These are phyloP conservation scores for Berberis thunbergii DNA, from an alignment of 164 flowering plant genomes.

Conservation along the genomic window DNA sequence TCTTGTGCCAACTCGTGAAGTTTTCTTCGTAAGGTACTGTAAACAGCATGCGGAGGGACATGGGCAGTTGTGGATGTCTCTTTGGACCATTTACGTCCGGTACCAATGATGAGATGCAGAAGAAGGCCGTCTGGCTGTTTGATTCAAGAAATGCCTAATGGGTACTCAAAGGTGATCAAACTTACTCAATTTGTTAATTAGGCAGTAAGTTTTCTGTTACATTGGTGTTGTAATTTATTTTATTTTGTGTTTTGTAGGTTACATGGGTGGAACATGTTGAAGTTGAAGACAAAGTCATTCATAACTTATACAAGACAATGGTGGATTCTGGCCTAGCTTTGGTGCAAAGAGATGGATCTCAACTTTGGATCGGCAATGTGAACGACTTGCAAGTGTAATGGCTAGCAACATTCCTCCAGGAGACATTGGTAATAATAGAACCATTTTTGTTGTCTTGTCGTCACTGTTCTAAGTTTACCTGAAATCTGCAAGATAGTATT, in stretches of 20 bases:
- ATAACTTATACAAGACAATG: conserved; percentile 40
- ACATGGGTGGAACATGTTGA: conserved; percentile 88
- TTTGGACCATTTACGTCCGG: conserved; percentile 51
- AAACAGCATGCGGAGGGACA: conserved; percentile 64
- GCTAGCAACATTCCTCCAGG: conserved; percentile 60
- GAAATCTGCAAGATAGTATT: neutral
- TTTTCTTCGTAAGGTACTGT: conserved; percentile 72
- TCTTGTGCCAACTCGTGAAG: conserved; percentile 71
- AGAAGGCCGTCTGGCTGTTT: conserved; percentile 91
- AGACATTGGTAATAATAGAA: conserved; percentile 20
- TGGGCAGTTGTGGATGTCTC: conserved; percentile 97
- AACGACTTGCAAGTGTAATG: conserved; percentile 78
- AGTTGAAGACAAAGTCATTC: conserved; percentile 62
- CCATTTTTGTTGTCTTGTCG: neutral
- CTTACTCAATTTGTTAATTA: neutral
- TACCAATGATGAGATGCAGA: conserved; percentile 35
- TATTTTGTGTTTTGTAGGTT: conserved; percentile 32
- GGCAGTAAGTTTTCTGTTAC: neutral
- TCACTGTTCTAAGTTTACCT: neutral
- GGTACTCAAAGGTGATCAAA: conserved; percentile 71
- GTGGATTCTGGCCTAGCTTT: conserved; percentile 60
- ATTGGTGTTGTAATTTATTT: no score
- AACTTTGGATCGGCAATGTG: conserved; percentile 67
- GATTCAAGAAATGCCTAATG: conserved; percentile 77
- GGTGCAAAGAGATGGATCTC: conserved; percentile 96